Base-by-base conservation (phyloP, 2,329 filamentous ascomycete species). In the Diaporthe citriasiana region DNA sequence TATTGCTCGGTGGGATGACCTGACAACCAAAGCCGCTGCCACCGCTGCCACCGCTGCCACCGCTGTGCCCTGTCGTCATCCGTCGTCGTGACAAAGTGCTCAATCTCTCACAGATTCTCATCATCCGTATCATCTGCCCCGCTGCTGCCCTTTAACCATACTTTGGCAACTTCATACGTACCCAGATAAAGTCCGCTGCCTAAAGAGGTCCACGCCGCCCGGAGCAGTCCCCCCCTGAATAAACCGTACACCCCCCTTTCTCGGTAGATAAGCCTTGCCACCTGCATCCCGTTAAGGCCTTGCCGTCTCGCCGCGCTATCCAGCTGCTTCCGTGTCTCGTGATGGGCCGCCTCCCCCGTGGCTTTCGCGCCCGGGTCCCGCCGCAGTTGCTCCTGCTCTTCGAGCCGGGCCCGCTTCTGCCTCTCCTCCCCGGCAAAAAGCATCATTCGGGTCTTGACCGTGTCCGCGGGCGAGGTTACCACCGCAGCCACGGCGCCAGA, bases 401-500 rank as follows among this genome's bases (percentile, higher is more conserved):
- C 25, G n/a, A 35, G 30, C 22, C 17, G 51, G 13, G 75, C 66
- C 72, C 74, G 71, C 33, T 65, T 45, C 42, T 27, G 40, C 72
- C 47, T 51, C 47, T 78, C 80, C 30, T 84, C 81, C 19, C 85
- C 86, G 1, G 91, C 91, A 40, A 89, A 87, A 35, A 98, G 86
- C 95, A 97, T 98, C 83, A 97, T 93, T 66, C 94, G 86, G 76
- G 95, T 97, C 86, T 98, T 97, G 33, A 98, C 89, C 13, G 97
- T 94, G 82, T 98, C 95, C 72, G 95, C 91, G 0, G 95, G 95
- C 68, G 95, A 97, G 1, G 95, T 98, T n/a, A 97, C 82, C 13
- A 94, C 89, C 0, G 95, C 93, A 0, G 95, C 92, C 12, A 96
- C 82, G 8, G 91, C 90, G 0, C 95, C 95, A 0, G 95, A 94